Evolutionary conservation across 208 protist genomes (phyloP).

Genomic region (Trypanosoma theileri): DNA sequence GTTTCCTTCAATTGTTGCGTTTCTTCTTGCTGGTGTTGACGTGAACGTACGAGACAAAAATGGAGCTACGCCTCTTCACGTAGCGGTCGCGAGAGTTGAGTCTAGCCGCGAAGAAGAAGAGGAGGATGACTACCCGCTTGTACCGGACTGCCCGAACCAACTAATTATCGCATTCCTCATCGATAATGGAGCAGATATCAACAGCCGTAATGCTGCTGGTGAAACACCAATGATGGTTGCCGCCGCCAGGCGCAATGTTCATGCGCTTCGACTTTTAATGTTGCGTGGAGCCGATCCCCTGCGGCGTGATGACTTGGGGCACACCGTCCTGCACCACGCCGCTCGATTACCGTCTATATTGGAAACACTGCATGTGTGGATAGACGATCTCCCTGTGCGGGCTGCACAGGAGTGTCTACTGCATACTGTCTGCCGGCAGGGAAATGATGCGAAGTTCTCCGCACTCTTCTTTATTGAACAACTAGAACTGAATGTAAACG

Average conservation of each 20-base stretch:
- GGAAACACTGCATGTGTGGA: conserved; percentile 48
- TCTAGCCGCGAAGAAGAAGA: conserved; percentile 7
- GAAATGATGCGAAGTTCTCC: conserved; percentile 34
- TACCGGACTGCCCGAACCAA: conserved; percentile 39
- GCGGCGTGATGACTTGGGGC: conserved; percentile 38
- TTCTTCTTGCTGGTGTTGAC: conserved; percentile 58
- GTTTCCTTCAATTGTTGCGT: conserved; percentile 44
- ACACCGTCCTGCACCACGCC: conserved; percentile 56
- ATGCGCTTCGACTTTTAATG: conserved; percentile 48
- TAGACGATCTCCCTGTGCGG: conserved; percentile 32
- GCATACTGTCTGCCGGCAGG: conserved; percentile 48
- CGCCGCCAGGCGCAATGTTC: conserved; percentile 44
- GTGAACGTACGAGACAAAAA: conserved; percentile 45
- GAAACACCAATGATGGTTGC: conserved; percentile 85
- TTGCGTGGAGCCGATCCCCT: conserved; percentile 49
- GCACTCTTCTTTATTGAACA: conserved; percentile 75
- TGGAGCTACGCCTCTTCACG: conserved; percentile 62
- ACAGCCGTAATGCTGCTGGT: conserved; percentile 38
- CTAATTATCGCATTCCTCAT: conserved; percentile 71
- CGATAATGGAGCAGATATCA: conserved; percentile 73
- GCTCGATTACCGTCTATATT: conserved; percentile 51
- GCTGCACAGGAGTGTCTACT: conserved; percentile 44
- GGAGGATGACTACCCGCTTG: conserved; percentile 11
- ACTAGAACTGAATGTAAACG: conserved; percentile 57
- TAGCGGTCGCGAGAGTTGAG: conserved; percentile 40